Percentiles rank a stretch among this genome's conserved stretches.
Conservation (phyloP, 2,329 filamentous ascomycete species). For the Mycosphaerella sp. region DNA sequence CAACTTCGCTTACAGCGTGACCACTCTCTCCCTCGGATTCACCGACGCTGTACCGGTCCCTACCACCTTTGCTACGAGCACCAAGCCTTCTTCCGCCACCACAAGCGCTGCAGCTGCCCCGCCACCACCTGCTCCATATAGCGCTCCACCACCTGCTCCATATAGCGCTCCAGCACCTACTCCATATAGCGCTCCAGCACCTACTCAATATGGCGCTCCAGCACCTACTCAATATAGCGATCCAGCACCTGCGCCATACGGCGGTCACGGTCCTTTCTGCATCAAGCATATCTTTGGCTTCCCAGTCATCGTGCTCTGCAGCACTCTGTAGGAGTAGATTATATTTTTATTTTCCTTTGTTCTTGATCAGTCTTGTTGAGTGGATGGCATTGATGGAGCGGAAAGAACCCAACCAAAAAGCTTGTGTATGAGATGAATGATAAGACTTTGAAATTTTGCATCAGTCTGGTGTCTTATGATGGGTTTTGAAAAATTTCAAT, state of each 20-base stretch:
- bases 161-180: not conserved
- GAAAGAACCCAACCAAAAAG: too few relatives aligned
- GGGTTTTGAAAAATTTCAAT: too few relatives aligned
- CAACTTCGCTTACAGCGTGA: not conserved
- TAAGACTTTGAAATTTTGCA: too few relatives aligned
- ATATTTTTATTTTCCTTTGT: too few relatives aligned
- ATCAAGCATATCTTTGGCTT: slow-evolving; percentile 1
- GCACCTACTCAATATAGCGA: too few relatives aligned
- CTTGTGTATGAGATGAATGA: too few relatives aligned
- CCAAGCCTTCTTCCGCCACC: not conserved
- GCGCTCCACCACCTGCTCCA: not conserved
- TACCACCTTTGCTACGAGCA: not conserved
- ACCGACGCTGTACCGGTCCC: not conserved
- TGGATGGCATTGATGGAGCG: too few relatives aligned
- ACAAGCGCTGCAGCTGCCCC: not conserved
- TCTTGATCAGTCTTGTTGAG: too few relatives aligned
- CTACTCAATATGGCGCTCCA: not conserved
- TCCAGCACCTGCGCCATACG: too few relatives aligned
- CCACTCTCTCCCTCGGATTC: not conserved
- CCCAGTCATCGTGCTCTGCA: not conserved
- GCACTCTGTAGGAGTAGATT: not conserved
- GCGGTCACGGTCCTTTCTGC: not conserved
- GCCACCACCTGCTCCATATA: not conserved
- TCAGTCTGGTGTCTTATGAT: too few relatives aligned
- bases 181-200: not conserved